Evolutionary conservation across 352 stramenopile species (phyloP), one percentile per base, ranked within the genome.

Genomic region (Globisporangium solare): DNA sequence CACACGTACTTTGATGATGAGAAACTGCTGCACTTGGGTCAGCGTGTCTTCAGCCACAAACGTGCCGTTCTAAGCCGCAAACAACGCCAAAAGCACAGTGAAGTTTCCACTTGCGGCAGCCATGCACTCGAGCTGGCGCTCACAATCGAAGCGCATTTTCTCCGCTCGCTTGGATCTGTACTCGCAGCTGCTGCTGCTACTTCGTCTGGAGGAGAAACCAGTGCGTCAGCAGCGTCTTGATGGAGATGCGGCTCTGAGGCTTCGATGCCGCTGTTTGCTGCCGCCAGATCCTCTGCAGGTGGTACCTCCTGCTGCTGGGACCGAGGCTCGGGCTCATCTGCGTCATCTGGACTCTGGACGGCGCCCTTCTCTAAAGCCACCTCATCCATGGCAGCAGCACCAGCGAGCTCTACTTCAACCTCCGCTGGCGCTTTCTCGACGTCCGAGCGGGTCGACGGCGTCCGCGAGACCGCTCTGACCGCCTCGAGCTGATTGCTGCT

Each of bases 1-100:
- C 3, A 3, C 15, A 41, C 53, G 5, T 58, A 83, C 73, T 63
- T 83, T 69, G 27, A 60, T 41, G 0, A 55, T 64, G 21, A 83
- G 58, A 47, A 76, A 83, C 7, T 50, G 49, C 39, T 83, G 57
- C 4, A 83, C 54, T 42, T 66, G 31, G 6, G 2, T 6, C 2
- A 83, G 55, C 3, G 58, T 50, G 42, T 75, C 62, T 0, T 70
- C 70, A 12, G 24, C 61, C 17, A 56, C 41, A 45, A 71, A 68
- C 6, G 71, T 74, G 1, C 76, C 66, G 13, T 54, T 67, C 37
- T 48, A 15, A 11, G 1, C 27, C 27, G 10, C 27, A 35, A 20
- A 52, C 20, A 31, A 55, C 24, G 24, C 24, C 24, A 35, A 35
- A 35, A 35, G 27, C n/a, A n/a, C n/a, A n/a, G 7, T 35, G 5